phyloP scores from a whole-genome alignment of 1,284 basidiomycete species.

The Butyriboletus appendiculatus region DNA sequence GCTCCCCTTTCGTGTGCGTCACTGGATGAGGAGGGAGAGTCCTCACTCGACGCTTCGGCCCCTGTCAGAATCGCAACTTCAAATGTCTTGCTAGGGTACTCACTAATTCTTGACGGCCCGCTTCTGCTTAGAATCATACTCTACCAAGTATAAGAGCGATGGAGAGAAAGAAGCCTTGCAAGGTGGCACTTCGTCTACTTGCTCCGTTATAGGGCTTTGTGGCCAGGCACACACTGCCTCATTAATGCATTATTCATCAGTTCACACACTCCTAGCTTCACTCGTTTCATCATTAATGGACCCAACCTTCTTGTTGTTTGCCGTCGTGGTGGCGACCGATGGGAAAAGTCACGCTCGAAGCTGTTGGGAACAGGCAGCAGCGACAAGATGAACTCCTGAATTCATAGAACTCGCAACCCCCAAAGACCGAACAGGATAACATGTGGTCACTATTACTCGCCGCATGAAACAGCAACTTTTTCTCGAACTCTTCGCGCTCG shows the following conservation, averaged over 20 bases:
- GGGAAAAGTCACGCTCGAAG: background rate
- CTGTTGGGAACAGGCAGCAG: background rate
- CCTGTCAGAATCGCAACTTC: background rate
- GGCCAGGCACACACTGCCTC: no score
- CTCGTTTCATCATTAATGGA: no score
- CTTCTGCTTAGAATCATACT: background rate
- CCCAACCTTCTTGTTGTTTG: no score
- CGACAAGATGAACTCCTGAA: background rate
- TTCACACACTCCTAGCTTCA: no score
- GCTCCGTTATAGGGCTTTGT: no score
- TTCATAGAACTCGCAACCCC: no score
- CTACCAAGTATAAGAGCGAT: background rate
- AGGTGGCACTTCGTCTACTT: no score
- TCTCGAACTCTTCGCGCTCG: no score
- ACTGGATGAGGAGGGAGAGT: background rate
- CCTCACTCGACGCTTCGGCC: background rate
- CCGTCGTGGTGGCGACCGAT: background rate
- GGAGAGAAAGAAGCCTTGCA: background rate
- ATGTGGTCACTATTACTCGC: no score
- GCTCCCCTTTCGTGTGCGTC: background rate
- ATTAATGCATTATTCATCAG: background rate
- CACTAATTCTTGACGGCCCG: background rate
- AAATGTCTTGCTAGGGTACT: background rate
- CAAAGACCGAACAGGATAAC: no score
- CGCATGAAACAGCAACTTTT: no score